These are phyloP conservation scores for Colletotrichum lupini DNA, from an alignment of 2,329 filamentous ascomycete species.

Conservation along the genomic window DNA sequence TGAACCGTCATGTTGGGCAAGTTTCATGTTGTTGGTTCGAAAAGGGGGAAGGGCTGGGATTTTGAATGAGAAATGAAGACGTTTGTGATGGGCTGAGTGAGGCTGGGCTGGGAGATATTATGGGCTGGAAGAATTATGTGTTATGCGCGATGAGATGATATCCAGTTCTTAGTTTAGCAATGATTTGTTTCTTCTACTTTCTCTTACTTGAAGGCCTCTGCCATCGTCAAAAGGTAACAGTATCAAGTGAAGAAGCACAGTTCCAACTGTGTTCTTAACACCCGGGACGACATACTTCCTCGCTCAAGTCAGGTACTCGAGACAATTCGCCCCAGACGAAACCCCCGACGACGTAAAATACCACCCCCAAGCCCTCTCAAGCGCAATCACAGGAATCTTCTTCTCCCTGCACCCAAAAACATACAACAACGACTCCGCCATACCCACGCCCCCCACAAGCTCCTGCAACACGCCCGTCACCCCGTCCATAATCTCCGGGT, in stretches of 20 bases:
- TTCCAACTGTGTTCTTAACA: too few species aligned
- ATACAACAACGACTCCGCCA: slow-evolving; percentile 5
- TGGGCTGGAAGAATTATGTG: slow-evolving; percentile 2
- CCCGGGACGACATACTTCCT: neutral
- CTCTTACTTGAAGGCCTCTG: too few species aligned
- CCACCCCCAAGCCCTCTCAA: slow-evolving; percentile 20
- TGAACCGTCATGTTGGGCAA: too few species aligned
- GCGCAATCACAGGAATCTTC: neutral
- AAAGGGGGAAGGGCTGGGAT: neutral
- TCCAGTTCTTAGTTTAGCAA: slow-evolving; percentile 11
- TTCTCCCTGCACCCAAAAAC: neutral
- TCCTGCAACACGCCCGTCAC: neutral
- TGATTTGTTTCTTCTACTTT: neutral
- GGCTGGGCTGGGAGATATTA: neutral
- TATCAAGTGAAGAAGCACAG: too few species aligned
- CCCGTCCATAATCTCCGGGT: slow-evolving; percentile 7
- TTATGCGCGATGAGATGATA: slow-evolving; percentile 26
- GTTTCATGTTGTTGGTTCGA: too few species aligned
- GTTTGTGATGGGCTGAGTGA: neutral
- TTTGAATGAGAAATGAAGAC: neutral
- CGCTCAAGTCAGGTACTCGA: slow-evolving; percentile 1
- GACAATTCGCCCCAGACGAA: slow-evolving; percentile 9
- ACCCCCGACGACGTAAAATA: slow-evolving; percentile 13
- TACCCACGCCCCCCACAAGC: neutral
- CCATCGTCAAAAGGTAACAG: too few species aligned